These are phyloP conservation scores for Dipodascus albidus DNA, from an alignment of 805 yeast species.

Conservation along the genomic window DNA sequence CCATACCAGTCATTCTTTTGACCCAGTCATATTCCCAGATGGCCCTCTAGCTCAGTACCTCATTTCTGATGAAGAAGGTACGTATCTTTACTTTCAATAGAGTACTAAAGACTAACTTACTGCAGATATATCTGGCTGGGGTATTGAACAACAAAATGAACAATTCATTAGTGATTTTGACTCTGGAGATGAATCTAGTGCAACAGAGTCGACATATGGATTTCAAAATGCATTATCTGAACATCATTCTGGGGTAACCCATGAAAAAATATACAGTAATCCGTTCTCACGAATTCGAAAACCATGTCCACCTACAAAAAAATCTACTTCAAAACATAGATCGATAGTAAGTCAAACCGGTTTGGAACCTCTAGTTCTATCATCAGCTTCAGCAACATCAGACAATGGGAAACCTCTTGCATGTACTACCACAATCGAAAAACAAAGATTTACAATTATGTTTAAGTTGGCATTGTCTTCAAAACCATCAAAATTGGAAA, in stretches of 20 bases:
- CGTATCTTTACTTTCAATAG: not conserved
- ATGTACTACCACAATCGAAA: not conserved
- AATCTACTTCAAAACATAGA: not conserved
- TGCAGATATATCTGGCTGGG: not conserved
- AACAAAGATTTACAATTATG: not conserved
- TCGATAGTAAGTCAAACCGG: not conserved
- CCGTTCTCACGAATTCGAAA: not conserved
- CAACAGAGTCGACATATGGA: not conserved
- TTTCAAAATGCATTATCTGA: too few relatives aligned
- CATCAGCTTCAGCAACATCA: not conserved
- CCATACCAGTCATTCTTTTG: not conserved
- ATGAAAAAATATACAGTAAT: too few relatives aligned
- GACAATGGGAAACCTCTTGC: too few relatives aligned
- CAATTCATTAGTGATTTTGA: not conserved
- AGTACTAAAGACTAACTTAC: not conserved
- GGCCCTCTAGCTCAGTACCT: not conserved
- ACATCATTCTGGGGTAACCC: too few relatives aligned
- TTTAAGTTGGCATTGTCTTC: slow-evolving; percentile 5
- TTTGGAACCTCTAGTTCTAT: not conserved
- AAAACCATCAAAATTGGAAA: slow-evolving; percentile 19
- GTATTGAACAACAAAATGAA: not conserved
- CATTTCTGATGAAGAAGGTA: not conserved
- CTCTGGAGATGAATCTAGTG: not conserved
- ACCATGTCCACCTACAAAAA: too few relatives aligned
- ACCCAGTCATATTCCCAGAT: not conserved